A percentile compares a stretch with the other conserved stretches of the same genome.
Conservation (phyloP, 2,329 filamentous ascomycete genomes). For the Sporothrix schenckii region DNA sequence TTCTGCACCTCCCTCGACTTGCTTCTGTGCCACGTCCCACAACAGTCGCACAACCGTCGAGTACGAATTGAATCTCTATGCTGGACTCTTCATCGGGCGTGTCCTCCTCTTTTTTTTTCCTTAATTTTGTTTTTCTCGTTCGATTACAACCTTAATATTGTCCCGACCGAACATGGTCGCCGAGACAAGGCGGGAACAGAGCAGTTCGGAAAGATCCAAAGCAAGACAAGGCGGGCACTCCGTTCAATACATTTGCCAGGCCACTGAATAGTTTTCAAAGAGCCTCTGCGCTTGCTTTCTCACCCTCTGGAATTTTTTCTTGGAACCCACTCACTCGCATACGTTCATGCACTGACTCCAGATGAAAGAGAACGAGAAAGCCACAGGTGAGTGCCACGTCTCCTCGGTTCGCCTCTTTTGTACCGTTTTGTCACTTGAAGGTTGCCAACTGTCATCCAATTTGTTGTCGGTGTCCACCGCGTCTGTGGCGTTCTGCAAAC, state of each 20-base stretch:
- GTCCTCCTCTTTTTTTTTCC: neutral
- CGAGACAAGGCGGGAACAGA: slow-evolving; percentile 5
- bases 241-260: neutral
- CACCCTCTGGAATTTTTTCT: no score
- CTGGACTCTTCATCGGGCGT: neutral
- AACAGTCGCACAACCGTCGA: slow-evolving; percentile 20
- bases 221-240: neutral
- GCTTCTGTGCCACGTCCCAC: slow-evolving; percentile 8
- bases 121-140: neutral
- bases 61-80: neutral
- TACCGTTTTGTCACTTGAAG: neutral
- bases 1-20: neutral
- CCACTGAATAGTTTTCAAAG: no score
- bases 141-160: neutral
- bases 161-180: neutral
- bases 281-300: no score
- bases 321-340: neutral
- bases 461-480: neutral
- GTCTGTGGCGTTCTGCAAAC: neutral
- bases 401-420: neutral
- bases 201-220: neutral
- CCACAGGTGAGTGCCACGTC: slow-evolving; percentile 10
- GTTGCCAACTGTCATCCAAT: slow-evolving; percentile 4
- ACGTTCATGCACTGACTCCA: neutral
- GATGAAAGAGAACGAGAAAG: neutral